Evolutionary conservation across 345 rosid species (phyloP).

Genomic region (Adansonia digitata): DNA sequence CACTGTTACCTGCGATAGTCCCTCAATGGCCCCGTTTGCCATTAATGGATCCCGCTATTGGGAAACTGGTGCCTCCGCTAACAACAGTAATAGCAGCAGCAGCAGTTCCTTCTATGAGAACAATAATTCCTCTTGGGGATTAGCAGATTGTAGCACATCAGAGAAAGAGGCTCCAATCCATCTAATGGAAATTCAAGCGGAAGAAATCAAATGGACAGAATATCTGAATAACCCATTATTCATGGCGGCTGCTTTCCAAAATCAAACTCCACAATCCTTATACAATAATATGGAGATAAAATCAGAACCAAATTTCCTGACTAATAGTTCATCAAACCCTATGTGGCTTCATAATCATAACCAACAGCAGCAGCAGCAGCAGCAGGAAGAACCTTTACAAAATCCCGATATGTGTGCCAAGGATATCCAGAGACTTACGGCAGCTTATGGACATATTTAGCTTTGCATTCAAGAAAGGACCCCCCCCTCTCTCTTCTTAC

Average conservation of each 20-base stretch:
- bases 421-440: slow-evolving; percentile 11
- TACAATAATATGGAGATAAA: slow-evolving; percentile 52
- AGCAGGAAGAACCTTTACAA: slow-evolving; percentile 38
- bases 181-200: slow-evolving; percentile 29
- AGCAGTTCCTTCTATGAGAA: slow-evolving; percentile 48
- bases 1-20: slow-evolving; percentile 27
- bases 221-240: slow-evolving; percentile 40
- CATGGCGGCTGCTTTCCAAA: slow-evolving; percentile 53
- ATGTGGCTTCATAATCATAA: slow-evolving; percentile 52
- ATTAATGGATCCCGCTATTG: slow-evolving; percentile 33
- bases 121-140: slow-evolving; percentile 50
- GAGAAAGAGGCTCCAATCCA: slow-evolving; percentile 39
- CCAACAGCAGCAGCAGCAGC: slow-evolving; percentile 38
- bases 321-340: slow-evolving; percentile 34
- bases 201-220: slow-evolving; percentile 45
- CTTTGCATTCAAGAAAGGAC: not conserved
- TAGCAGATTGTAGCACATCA: slow-evolving; percentile 39
- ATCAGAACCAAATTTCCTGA: slow-evolving; percentile 57
- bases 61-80: slow-evolving; percentile 36
- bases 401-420: slow-evolving; percentile 21
- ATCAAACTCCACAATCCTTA: slow-evolving; percentile 49
- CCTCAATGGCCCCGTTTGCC: slow-evolving; percentile 28
- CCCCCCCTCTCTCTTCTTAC: not conserved
- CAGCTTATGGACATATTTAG: slow-evolving; percentile 11
- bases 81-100: slow-evolving; percentile 34